Base-by-base conservation (phyloP, 179 eudicot species). In the Dionaea muscipula region DNA sequence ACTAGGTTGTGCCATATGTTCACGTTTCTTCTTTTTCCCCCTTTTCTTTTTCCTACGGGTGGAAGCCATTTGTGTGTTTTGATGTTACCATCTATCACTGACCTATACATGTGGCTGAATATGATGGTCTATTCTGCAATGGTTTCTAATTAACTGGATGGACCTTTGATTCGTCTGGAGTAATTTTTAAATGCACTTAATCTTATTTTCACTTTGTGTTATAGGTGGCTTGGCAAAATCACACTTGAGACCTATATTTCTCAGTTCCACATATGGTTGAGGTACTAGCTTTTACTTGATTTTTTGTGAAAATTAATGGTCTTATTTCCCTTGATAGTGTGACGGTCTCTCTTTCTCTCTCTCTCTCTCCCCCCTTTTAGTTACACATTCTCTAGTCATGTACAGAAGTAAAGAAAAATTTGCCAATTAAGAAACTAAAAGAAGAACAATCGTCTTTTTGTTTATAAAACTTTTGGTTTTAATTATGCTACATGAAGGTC, bases 241-340 rank as follows among this genome's bases (percentile, higher is more conserved):
- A 91, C 98, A 31, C 67, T 91, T 76, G 98, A 91, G 77, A 91
- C 98, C 4, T 91, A 91, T 69, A 91, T 91, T 63, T 87, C 96
- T 41, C 98, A 91, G 74, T 81, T 91, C 59, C 98, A 91, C 58
- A 91, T 91, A 63, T 87, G 96, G 98, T 67, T 91, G 75, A 82
- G 98, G 76, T 68, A 80, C 62, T 7, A n/a, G 14, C n/a, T 64
- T 62, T 46, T 31, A 31, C 35, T 31, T 31, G 5, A 11, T 31
- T 31, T 31, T 11, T 31, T 0, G 1, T 31, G 5, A 0, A 4
- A 4, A 31, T 31, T 31, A 11, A 31, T 1, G n/a, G n/a, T n/a
- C n/a, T n/a, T n/a, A n/a, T n/a, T n/a, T n/a, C n/a, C n/a, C n/a
- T n/a, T n/a, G n/a, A n/a, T n/a, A n/a, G n/a, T n/a, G n/a, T n/a